Conservation (phyloP, 2,329 filamentous ascomycete species). For the Nigrograna mackinnonii region DNA sequence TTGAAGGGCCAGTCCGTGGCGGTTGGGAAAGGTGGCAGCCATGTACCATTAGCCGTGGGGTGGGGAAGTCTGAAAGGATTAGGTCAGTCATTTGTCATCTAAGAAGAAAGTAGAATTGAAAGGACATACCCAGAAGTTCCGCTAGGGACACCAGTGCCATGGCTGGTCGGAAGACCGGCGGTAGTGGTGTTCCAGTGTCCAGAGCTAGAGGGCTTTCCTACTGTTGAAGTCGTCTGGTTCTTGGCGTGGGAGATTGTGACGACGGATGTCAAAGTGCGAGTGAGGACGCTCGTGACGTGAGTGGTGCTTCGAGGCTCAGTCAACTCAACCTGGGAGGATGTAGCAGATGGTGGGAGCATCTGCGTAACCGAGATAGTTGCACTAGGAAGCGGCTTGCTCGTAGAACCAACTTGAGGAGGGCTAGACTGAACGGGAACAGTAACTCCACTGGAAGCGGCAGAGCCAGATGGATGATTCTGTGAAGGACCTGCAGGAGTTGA, state of each 20-base stretch:
- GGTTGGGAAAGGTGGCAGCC: not conserved
- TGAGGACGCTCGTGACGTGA: conserved; percentile 1
- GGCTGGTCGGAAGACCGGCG: too few relatives aligned
- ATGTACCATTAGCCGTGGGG: too few relatives aligned
- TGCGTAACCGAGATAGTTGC: not conserved
- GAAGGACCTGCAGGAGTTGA: not conserved
- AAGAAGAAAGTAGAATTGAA: too few relatives aligned
- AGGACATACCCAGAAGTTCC: too few relatives aligned
- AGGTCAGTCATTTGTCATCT: too few relatives aligned
- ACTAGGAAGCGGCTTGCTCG: not conserved
- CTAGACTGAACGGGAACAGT: not conserved
- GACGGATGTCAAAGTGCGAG: conserved; percentile 2
- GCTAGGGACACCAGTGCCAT: too few relatives aligned
- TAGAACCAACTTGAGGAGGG: not conserved
- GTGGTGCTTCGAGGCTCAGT: not conserved
- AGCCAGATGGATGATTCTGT: not conserved
- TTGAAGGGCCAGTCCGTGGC: not conserved
- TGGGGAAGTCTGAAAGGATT: too few relatives aligned
- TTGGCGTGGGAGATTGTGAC: not conserved
- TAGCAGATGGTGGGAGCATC: not conserved
- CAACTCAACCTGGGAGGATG: not conserved
- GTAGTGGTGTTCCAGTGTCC: too few relatives aligned
- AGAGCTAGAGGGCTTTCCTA: too few relatives aligned
- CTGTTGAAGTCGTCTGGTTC: not conserved
- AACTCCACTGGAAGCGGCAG: not conserved